phyloP scores from a whole-genome alignment of 768 basidiomycete species.

The Chalciporus sphaerocephalus region DNA sequence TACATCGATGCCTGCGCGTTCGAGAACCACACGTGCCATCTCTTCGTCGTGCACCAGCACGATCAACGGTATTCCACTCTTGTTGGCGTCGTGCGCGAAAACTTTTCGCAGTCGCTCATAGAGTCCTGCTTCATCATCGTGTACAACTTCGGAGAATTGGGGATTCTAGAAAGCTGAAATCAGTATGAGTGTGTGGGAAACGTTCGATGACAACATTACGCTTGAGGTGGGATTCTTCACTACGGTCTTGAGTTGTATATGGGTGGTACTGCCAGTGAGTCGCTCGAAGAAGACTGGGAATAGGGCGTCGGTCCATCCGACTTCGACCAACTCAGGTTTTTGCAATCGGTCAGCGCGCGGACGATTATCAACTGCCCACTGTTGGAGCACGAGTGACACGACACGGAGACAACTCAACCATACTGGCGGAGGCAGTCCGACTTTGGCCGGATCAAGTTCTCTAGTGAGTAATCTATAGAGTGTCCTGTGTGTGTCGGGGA shows the following conservation, averaged over 20 bases:
- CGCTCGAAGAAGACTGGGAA: conserved; percentile 25
- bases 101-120: conserved; percentile 16
- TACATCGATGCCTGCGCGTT: conserved; percentile 39
- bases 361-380: conserved; percentile 35
- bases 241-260: conserved; percentile 15
- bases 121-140: conserved; percentile 10
- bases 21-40: conserved; percentile 37
- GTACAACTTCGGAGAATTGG: conserved; percentile 16
- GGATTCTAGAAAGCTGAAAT: conserved; percentile 8
- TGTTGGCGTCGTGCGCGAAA: conserved; percentile 17
- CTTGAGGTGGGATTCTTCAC: conserved; percentile 12
- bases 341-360: conserved; percentile 24
- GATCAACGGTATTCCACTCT: conserved; percentile 34
- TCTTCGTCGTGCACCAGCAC: conserved; percentile 46
- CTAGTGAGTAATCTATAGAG: conserved; percentile 31
- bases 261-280: conserved; percentile 13
- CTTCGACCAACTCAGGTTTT: conserved; percentile 34
- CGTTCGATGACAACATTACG: conserved; percentile 9
- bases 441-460: conserved; percentile 26
- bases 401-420: conserved; percentile 34
- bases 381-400: conserved; percentile 35
- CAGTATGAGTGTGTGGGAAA: neutral
- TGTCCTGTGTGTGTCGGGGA: conserved; percentile 16
- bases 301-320: conserved; percentile 41
- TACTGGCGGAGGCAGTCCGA: conserved; percentile 26